Conservation (phyloP, 2,329 filamentous ascomycete genomes). For the Trichophyton rubrum region DNA sequence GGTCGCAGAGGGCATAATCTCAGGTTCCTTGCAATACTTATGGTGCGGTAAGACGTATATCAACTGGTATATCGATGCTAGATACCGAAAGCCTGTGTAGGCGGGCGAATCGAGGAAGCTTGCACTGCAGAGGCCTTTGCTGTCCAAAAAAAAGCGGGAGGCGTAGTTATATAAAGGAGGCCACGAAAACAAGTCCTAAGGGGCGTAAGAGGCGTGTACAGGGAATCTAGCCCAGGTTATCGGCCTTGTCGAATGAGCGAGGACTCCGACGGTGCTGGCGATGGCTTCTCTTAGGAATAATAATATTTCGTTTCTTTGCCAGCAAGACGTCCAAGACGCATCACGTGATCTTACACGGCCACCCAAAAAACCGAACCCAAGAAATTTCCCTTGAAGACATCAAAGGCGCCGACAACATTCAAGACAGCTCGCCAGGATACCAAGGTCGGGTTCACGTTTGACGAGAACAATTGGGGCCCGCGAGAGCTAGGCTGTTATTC, state of each 20-base stretch:
- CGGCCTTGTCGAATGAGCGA: not conserved
- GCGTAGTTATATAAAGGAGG: not conserved
- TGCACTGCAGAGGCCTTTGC: not conserved
- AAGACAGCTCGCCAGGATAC: not conserved
- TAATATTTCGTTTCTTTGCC: not conserved
- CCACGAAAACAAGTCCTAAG: not conserved
- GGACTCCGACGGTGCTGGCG: not conserved
- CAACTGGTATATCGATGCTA: not conserved
- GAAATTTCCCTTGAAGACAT: not conserved
- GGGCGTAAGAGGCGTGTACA: not conserved
- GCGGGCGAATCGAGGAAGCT: not conserved
- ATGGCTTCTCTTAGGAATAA: not conserved
- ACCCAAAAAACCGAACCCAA: not conserved
- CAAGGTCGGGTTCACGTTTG: not conserved
- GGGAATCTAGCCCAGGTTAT: not conserved
- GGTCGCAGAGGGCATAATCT: constrained; percentile 31
- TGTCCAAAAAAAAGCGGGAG: not conserved
- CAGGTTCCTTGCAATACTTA: not conserved
- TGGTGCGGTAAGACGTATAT: not conserved
- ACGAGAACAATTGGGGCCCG: not conserved
- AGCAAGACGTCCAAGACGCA: not conserved
- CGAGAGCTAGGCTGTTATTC: not conserved
- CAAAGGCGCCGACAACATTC: not conserved
- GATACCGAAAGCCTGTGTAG: not conserved
- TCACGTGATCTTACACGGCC: not conserved